Evolutionary conservation across 768 basidiomycete genomes (phyloP), one percentile per base, ranked within the genome.

Genomic region (Gymnopilus dilepis): DNA sequence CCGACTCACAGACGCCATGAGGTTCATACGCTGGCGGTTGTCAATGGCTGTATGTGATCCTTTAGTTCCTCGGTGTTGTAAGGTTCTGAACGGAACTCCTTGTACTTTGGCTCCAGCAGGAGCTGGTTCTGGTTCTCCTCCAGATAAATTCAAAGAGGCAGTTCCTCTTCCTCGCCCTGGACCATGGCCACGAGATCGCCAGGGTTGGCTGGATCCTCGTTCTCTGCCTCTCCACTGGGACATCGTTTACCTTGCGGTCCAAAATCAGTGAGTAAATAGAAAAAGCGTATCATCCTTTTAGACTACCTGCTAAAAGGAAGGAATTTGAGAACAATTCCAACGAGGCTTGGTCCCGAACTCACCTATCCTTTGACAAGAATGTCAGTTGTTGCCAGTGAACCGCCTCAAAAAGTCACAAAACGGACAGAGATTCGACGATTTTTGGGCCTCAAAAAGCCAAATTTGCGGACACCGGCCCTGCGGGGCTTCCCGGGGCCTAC

Each of bases 1-100:
- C 40, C 91, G 81, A 69, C 91, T 92, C 48, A 92, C 84, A 1
- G 89, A 90, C 1, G 90, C 82, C 50, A 92, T 82, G 52, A 83
- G 75, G 60, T 89, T 85, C 86, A 91, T 87, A 43, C 77, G 81
- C 52, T 76, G 66, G 60, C 54, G 51, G 30, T 48, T 67, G 69
- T 15, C 50, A 58, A 19, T 7, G 31, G 61, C 33, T n/a, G 8
- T 55, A 51, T 28, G 47, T 1, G 12, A 17, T 13, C 45, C 13
- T 13, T 22, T 22, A 47, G 5, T 47, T 28, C 45, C 24, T 28
- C 17, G 40, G 22, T 30, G 38, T 30, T 33, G 21, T 6, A 31
- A 11, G 28, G 9, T 8, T 34, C 58, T 22, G 51, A 37, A 24
- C n/a, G 47, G 31, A 13, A 34, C 7, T 24, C 19, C 34, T 12